Percentiles rank a stretch among this genome's conserved stretches.
Conservation (phyloP, 2,329 filamentous ascomycete genomes). For the Penicillium sp. region DNA sequence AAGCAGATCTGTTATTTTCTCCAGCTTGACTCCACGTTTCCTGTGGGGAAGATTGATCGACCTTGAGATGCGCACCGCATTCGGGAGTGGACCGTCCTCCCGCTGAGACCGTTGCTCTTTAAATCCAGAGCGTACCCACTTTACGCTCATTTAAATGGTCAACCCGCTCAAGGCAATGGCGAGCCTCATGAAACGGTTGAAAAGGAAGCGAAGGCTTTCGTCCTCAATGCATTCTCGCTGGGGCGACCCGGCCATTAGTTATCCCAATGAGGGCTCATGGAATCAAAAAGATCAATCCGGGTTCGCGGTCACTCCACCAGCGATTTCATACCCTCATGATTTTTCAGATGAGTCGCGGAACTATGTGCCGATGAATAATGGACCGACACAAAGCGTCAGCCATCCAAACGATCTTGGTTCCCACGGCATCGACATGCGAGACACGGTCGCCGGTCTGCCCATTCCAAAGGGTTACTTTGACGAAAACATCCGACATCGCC, state of each 20-base stretch:
- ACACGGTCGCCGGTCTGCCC: background rate
- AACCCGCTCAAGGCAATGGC: constrained; percentile 29
- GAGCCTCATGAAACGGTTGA: constrained; percentile 31
- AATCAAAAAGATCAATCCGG: constrained; percentile 36
- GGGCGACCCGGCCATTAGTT: constrained; percentile 41
- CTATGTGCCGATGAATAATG: constrained; percentile 10
- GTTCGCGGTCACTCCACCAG: constrained; percentile 12
- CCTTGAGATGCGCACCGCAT: constrained; percentile 19
- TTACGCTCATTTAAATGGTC: constrained; percentile 22
- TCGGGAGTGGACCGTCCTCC: constrained; percentile 20
- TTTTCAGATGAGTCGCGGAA: constrained; percentile 13
- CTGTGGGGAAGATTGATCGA: constrained; percentile 7
- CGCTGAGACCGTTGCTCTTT: constrained; percentile 2
- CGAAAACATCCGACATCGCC: constrained; percentile 26
- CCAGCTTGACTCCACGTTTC: constrained; percentile 1
- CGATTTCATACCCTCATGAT: background rate
- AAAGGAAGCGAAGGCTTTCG: constrained; percentile 35
- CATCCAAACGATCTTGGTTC: constrained; percentile 1
- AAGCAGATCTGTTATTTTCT: constrained; percentile 1
- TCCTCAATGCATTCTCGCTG: constrained; percentile 40
- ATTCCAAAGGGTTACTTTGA: constrained; percentile 34
- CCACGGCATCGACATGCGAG: background rate
- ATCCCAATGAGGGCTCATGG: constrained; percentile 44
- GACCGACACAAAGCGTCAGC: background rate
- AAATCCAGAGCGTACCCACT: background rate